A percentile compares a stretch with the other conserved stretches of the same genome.
phyloP scores from a whole-genome alignment of 1,284 basidiomycete species.

The Tausonia pullulans region DNA sequence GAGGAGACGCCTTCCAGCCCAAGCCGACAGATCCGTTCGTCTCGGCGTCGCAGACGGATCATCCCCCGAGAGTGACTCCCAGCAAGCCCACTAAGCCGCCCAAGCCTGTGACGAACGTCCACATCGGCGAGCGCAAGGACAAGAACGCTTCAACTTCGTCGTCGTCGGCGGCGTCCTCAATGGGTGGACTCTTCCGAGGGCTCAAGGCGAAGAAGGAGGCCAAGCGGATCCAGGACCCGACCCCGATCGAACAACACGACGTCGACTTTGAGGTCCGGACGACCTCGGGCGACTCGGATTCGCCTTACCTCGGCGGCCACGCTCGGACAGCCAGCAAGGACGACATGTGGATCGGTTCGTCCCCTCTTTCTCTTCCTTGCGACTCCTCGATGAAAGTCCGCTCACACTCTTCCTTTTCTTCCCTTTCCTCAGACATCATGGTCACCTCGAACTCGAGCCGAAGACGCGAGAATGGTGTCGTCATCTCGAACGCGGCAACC shows the following conservation, averaged over 20 bases:
- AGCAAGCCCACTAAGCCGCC: neutral
- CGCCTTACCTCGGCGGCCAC: too few species aligned
- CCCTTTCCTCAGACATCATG: neutral
- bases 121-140: neutral
- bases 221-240: neutral
- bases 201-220: conserved; percentile 4
- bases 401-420: neutral
- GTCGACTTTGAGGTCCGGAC: conserved; percentile 11
- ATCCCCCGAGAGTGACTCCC: neutral
- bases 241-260: neutral
- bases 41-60: too few species aligned
- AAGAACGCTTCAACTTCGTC: neutral
- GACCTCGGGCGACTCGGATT: neutral
- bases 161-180: too few species aligned
- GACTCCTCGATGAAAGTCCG: neutral
- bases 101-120: neutral
- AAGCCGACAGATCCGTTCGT: too few species aligned
- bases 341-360: conserved; percentile 14
- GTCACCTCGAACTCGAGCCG: neutral
- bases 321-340: neutral
- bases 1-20: too few species aligned
- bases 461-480: neutral
- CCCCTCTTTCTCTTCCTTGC: neutral
- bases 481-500: neutral
- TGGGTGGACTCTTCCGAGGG: neutral